Conservation (phyloP, 2,329 filamentous ascomycete genomes). For the Aspergillus pseudoglaucus region DNA sequence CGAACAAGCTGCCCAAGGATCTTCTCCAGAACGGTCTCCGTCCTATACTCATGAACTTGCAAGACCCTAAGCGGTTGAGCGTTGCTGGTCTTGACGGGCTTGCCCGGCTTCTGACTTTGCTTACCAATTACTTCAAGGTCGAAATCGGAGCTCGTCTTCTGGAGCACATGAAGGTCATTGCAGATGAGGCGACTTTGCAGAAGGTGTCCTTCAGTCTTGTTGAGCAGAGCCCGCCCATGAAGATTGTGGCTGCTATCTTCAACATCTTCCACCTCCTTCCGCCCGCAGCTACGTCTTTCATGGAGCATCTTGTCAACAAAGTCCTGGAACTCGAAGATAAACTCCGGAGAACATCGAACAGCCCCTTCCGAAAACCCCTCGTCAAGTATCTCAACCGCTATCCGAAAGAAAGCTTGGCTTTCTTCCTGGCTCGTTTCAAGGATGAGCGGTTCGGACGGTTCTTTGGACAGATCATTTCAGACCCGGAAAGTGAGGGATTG, state of each 20-base stretch:
- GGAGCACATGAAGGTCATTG: conserved; percentile 87
- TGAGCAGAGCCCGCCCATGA: conserved; percentile 88
- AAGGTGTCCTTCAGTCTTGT: conserved; percentile 91
- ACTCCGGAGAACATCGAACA: conserved; percentile 78
- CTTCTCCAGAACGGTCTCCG: conserved; percentile 87
- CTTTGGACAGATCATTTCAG: conserved; percentile 75
- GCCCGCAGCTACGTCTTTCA: conserved; percentile 80
- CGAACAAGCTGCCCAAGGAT: conserved; percentile 89
- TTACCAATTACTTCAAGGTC: conserved; percentile 98
- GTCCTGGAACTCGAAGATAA: conserved; percentile 84
- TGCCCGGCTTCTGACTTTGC: conserved; percentile 76
- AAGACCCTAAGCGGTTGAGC: conserved; percentile 84
- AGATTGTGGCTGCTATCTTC: conserved; percentile 88
- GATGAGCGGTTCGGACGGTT: conserved; percentile 86
- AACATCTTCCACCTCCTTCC: conserved; percentile 97
- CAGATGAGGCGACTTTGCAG: conserved; percentile 71
- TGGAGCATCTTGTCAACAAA: conserved; percentile 80
- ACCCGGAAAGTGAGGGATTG: conserved; percentile 67
- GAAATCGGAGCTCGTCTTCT: conserved; percentile 91
- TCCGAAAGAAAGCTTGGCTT: conserved; percentile 75
- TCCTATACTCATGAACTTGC: conserved; percentile 92
- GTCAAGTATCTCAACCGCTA: conserved; percentile 94
- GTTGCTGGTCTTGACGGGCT: conserved; percentile 87
- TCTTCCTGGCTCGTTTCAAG: conserved; percentile 71
- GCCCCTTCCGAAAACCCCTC: conserved; percentile 82